These are phyloP conservation scores for Xylariales sp. DNA, from an alignment of 2,329 filamentous ascomycete genomes.

Conservation along the genomic window DNA sequence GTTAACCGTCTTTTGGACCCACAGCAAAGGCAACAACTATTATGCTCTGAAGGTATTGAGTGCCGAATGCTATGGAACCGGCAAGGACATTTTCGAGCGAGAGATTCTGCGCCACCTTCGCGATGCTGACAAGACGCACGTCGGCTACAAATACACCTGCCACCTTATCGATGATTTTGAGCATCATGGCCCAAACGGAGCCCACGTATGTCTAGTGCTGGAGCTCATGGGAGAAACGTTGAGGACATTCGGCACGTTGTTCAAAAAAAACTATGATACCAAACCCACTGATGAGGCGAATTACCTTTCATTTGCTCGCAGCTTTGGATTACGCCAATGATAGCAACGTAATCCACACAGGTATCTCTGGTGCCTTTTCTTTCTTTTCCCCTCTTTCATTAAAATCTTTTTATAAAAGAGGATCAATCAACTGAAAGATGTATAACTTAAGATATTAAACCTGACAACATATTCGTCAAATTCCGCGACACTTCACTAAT, in stretches of 20 bases:
- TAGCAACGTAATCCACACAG: conserved; percentile 17
- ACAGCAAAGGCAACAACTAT: neutral
- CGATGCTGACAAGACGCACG: neutral
- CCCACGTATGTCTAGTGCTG: conserved; percentile 19
- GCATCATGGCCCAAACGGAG: conserved; percentile 16
- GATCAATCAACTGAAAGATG: neutral
- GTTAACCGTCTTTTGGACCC: neutral
- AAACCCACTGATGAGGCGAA: conserved; percentile 13
- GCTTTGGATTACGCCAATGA: conserved; percentile 21
- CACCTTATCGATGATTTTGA: conserved; percentile 18
- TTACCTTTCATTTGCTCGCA: conserved; percentile 15
- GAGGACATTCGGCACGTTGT: conserved; percentile 8
- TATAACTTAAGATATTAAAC: conserved; percentile 14
- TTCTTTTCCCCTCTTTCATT: too few species aligned
- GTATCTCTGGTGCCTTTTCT: too few species aligned
- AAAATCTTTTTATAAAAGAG: too few species aligned
- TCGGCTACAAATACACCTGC: conserved; percentile 14
- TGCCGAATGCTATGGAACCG: conserved; percentile 10
- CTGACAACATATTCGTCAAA: conserved; percentile 18
- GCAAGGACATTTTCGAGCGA: conserved; percentile 12
- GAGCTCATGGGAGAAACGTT: conserved; percentile 19
- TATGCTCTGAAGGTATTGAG: conserved; percentile 12
- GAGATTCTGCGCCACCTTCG: conserved; percentile 14
- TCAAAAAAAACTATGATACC: conserved; percentile 13
- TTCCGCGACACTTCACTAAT: conserved; percentile 14